Percentiles rank a stretch among this genome's conserved stretches.
These are phyloP conservation scores for Chimonanthus salicifolius DNA, from an alignment of 164 flowering plant species.

Conservation along the genomic window DNA sequence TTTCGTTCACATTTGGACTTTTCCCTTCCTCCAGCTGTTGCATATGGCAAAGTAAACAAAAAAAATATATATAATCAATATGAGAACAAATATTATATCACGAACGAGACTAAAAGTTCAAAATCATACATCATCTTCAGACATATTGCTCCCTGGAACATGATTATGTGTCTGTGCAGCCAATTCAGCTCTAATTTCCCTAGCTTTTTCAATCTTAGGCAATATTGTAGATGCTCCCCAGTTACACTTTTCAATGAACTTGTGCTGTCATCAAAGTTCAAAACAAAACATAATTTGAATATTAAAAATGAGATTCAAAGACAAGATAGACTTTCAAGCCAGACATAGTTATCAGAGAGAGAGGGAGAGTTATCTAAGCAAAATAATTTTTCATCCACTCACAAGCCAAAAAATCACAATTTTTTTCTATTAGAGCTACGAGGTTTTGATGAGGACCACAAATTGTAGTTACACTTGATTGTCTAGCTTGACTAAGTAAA, in stretches of 20 bases:
- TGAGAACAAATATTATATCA: background rate
- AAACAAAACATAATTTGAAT: background rate
- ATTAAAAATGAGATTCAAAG: background rate
- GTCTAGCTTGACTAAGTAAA: too few relatives aligned
- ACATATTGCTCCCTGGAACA: slow-evolving; percentile 24
- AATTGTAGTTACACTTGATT: too few relatives aligned
- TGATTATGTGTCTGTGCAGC: slow-evolving; percentile 48
- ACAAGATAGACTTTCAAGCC: background rate
- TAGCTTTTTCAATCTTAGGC: slow-evolving; percentile 84
- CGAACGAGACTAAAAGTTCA: background rate
- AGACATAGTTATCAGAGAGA: too few relatives aligned
- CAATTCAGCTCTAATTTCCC: slow-evolving; percentile 58
- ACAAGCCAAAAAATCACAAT: too few relatives aligned
- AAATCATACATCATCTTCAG: slow-evolving; percentile 45
- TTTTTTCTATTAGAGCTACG: too few relatives aligned
- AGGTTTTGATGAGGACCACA: too few relatives aligned
- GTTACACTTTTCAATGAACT: slow-evolving; percentile 89
- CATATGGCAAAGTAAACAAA: slow-evolving; percentile 3
- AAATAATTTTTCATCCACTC: too few relatives aligned
- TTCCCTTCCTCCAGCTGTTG: slow-evolving; percentile 34
- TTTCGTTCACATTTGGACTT: slow-evolving; percentile 45
- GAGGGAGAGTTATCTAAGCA: too few relatives aligned
- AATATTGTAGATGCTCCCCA: slow-evolving; percentile 73
- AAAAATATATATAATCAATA: background rate
- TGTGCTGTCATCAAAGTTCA: slow-evolving; percentile 47